Base-by-base conservation (phyloP, 148 eudicot genomes). In the Selenicereus undatus region DNA sequence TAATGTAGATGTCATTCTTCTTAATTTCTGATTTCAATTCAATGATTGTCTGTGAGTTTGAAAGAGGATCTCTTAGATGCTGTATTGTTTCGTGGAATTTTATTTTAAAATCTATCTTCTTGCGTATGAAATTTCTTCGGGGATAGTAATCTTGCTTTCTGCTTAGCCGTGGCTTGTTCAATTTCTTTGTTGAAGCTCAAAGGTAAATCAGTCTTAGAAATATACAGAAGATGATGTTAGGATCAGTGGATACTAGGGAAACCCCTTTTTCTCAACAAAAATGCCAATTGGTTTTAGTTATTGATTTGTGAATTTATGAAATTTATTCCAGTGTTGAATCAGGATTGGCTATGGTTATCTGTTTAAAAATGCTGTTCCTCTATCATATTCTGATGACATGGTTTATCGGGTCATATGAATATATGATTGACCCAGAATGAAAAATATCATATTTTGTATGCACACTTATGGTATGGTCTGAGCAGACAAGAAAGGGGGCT, bases 1-100 rank as follows among this genome's bases (percentile, higher is more conserved):
- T 48, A 48, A 54, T 74, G 71, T 45, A 24, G 26, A 54, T 73
- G 39, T 73, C 73, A 69, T 52, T 22, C n/a, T 39, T 39, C 12
- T 71, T 71, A 10, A 35, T 20, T 69, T 32, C 71, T 24, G 50
- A 45, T 66, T 29, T 27, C 22, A 30, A 22, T 70, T 51, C 18
- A 50, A 51, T 50, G 30, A n/a, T 79, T 79, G 76, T 39, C 5
- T 69, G 22, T 50, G 62, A 2, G 65, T 69, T 79, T 79, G 13
- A 50, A 66, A 24, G 42, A 36, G 26, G 36, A 32, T 30, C 16
- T 45, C 73, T 56, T 51, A 30, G 35, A 51, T 24, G 32, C 27
- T 76, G 45, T 10, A 12, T 70, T 76, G 20, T 16, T 26, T 68
- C 43, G 11, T 75, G n/a, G 35, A 68, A 66, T 64, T 71, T 20